Evolutionary conservation across 1,139 yeast genomes (phyloP).

Genomic region (Pichia sp.): DNA sequence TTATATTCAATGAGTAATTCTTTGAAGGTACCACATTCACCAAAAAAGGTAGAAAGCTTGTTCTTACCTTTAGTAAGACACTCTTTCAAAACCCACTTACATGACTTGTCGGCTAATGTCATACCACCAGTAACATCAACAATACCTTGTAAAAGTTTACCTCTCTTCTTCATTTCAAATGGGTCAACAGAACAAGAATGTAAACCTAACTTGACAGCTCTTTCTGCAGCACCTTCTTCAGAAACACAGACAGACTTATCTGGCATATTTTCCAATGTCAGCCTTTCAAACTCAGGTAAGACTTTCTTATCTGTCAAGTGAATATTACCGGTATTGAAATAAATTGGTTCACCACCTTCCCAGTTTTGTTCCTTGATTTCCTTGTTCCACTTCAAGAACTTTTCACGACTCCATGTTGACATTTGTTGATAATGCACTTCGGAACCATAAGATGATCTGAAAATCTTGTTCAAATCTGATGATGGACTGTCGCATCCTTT

Average conservation of each 20-base stretch:
- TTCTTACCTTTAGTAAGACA: conserved; percentile 15
- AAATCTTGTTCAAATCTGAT: conserved; percentile 41
- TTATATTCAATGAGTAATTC: conserved; percentile 16
- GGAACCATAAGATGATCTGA: conserved; percentile 41
- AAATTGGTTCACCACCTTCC: conserved; percentile 27
- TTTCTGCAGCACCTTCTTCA: conserved; percentile 18
- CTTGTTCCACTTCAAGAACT: conserved; percentile 37
- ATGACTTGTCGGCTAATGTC: conserved; percentile 36
- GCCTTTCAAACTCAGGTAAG: conserved; percentile 25
- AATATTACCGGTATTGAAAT: conserved; percentile 29
- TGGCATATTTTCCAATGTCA: conserved; percentile 20
- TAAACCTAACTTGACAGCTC: conserved; percentile 14
- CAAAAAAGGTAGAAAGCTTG: conserved; percentile 22
- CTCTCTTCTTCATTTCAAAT: conserved; percentile 18
- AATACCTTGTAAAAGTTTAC: conserved; percentile 27
- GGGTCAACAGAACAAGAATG: conserved; percentile 28
- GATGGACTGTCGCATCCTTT: conserved; percentile 43
- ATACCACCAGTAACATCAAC: conserved; percentile 38
- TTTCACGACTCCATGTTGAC: conserved; percentile 36
- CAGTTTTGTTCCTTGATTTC: conserved; percentile 22
- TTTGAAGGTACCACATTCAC: conserved; percentile 18
- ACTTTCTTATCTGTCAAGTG: conserved; percentile 27
- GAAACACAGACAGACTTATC: conserved; percentile 23
- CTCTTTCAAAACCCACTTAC: conserved; percentile 31
- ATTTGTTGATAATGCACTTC: conserved; percentile 38